These are phyloP conservation scores for Lotus japonicus DNA, from an alignment of 306 rosid species.

Conservation along the genomic window DNA sequence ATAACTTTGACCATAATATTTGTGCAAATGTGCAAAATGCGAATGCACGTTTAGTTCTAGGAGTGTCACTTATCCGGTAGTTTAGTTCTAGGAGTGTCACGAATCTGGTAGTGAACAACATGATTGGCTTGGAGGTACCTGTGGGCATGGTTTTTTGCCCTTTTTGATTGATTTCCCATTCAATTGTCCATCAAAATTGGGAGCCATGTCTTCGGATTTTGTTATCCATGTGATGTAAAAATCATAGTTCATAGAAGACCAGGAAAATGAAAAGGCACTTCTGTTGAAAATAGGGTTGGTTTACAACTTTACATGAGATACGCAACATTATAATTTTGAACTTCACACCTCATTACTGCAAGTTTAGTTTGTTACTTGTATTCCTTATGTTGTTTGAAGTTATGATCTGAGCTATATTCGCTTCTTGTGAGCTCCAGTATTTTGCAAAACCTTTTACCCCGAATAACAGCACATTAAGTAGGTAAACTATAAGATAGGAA, in stretches of 20 bases:
- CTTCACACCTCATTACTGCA: not conserved
- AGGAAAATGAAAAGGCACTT: no score
- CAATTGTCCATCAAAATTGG: not conserved
- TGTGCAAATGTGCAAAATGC: not conserved
- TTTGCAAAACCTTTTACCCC: not conserved
- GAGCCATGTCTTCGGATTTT: not conserved
- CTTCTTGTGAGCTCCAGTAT: no score
- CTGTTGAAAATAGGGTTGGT: no score
- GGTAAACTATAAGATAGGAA: not conserved
- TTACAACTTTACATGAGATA: no score
- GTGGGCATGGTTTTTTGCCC: not conserved
- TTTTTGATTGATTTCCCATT: not conserved
- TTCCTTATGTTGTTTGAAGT: no score
- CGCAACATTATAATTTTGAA: not conserved
- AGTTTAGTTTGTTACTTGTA: not conserved
- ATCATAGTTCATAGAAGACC: not conserved
- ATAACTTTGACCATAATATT: not conserved
- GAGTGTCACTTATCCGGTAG: no score
- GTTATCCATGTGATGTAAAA: not conserved
- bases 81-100: no score
- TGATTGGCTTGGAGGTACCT: slow-evolving; percentile 4
- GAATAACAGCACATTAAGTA: not conserved
- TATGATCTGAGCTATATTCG: no score
- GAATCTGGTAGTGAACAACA: not conserved
- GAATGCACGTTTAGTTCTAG: slow-evolving; percentile 3